These are phyloP conservation scores for Fusarium acutatum DNA, from an alignment of 2,329 filamentous ascomycete genomes.

Conservation along the genomic window DNA sequence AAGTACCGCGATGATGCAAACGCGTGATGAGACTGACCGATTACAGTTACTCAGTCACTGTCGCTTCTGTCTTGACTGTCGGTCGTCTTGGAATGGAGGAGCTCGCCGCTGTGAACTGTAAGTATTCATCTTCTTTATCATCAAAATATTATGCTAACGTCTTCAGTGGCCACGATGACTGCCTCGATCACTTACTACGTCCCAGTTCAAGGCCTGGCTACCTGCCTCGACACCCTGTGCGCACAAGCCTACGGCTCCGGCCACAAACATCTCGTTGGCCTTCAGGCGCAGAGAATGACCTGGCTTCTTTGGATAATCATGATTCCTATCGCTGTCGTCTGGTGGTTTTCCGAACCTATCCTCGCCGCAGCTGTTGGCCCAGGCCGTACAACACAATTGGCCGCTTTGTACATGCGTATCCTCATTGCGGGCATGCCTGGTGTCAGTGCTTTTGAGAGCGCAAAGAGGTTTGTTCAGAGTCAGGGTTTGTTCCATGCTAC, in stretches of 20 bases:
- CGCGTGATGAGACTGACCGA: accelerated
- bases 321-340: constrained; percentile 74
- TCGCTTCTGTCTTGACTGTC: constrained; percentile 78
- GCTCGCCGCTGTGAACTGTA: constrained; percentile 50
- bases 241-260: constrained; percentile 92
- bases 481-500: constrained; percentile 81
- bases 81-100: constrained; percentile 73
- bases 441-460: constrained; percentile 76
- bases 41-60: constrained; percentile 72
- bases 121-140: too few species aligned
- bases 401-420: constrained; percentile 75
- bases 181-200: constrained; percentile 80
- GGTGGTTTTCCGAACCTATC: constrained; percentile 72
- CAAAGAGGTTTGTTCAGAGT: constrained; percentile 81
- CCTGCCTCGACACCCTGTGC: constrained; percentile 88
- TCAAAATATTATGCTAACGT: too few species aligned
- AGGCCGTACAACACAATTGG: constrained; percentile 69
- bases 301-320: constrained; percentile 76
- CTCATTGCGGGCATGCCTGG: constrained; percentile 76
- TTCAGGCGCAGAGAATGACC: constrained; percentile 83
- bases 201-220: constrained; percentile 81
- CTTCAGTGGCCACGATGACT: constrained; percentile 68
- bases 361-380: constrained; percentile 54
- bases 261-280: constrained; percentile 81
- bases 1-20: accelerated